Conservation (phyloP, 768 basidiomycete genomes). For the Heimioporus sp. region DNA sequence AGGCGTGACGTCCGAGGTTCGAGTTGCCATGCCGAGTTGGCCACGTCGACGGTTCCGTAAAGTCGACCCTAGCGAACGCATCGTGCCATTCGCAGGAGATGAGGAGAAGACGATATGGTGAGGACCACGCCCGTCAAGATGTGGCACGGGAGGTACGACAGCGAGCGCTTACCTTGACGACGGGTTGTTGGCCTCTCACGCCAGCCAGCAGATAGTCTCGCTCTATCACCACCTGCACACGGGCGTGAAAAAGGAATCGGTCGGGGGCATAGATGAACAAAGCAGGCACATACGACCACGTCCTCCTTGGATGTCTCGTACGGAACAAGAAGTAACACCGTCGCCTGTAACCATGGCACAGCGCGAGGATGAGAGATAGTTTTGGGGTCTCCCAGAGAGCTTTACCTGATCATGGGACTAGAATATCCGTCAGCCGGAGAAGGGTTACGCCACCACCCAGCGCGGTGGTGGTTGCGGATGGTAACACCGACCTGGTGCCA, state of each 20-base stretch:
- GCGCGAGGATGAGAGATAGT: constrained; percentile 17
- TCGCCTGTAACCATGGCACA: constrained; percentile 49
- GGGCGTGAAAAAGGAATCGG: constrained; percentile 2
- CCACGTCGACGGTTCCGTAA: constrained; percentile 65
- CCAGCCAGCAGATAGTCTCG: constrained; percentile 70
- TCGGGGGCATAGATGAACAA: neutral
- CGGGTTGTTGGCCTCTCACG: constrained; percentile 64
- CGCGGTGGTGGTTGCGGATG: neutral
- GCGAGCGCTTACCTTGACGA: constrained; percentile 59
- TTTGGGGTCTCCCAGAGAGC: constrained; percentile 11
- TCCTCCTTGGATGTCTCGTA: constrained; percentile 71
- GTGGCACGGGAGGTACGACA: neutral
- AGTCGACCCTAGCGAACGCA: constrained; percentile 56
- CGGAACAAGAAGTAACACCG: constrained; percentile 72
- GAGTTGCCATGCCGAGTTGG: constrained; percentile 75
- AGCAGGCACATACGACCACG: constrained; percentile 49
- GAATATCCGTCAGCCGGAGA: constrained; percentile 13
- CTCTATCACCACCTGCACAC: constrained; percentile 65
- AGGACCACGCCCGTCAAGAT: neutral
- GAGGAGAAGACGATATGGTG: neutral
- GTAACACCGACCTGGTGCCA: constrained; percentile 75
- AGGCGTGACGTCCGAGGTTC: constrained; percentile 57
- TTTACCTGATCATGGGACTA: constrained; percentile 85
- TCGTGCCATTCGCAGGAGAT: neutral
- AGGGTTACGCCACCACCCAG: constrained; percentile 14